Conservation (phyloP, 108 stramenopile species). For the Skeletonema tropicum region DNA sequence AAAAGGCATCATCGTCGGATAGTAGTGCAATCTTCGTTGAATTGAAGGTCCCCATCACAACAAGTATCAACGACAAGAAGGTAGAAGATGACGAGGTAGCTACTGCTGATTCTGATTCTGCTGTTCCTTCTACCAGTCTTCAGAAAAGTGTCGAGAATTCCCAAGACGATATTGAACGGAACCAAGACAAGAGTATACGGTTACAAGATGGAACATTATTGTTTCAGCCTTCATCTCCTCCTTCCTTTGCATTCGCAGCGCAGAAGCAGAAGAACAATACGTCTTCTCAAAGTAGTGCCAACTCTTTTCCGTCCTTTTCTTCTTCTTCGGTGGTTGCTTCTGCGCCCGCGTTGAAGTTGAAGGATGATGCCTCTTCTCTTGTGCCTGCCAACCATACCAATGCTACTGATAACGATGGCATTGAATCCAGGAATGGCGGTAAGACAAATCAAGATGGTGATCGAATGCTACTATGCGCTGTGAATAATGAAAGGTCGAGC, state of each 20-base stretch:
- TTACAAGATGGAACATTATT: neutral
- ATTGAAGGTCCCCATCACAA: neutral
- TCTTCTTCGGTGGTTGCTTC: neutral
- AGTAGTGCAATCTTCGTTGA: neutral
- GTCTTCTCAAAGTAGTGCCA: neutral
- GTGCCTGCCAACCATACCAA: neutral
- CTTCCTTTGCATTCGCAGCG: neutral
- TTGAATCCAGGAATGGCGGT: neutral
- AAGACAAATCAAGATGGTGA: neutral
- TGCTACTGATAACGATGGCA: neutral
- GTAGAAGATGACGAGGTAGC: neutral
- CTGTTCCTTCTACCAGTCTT: neutral
- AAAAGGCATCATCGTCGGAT: neutral
- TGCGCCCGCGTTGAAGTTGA: neutral
- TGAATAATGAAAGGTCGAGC: neutral
- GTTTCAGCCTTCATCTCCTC: conserved; percentile 5
- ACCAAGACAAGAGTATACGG: neutral
- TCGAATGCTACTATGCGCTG: too few species aligned
- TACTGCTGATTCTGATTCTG: neutral
- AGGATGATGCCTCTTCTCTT: neutral
- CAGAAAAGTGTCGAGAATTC: neutral
- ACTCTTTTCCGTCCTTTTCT: neutral
- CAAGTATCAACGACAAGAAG: neutral
- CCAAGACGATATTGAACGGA: neutral
- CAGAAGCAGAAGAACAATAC: neutral